Percentiles rank a stretch among this genome's conserved stretches.
Evolutionary conservation across 108 stramenopile species (phyloP).

Genomic region (Cyclotella choctawhatcheeana): DNA sequence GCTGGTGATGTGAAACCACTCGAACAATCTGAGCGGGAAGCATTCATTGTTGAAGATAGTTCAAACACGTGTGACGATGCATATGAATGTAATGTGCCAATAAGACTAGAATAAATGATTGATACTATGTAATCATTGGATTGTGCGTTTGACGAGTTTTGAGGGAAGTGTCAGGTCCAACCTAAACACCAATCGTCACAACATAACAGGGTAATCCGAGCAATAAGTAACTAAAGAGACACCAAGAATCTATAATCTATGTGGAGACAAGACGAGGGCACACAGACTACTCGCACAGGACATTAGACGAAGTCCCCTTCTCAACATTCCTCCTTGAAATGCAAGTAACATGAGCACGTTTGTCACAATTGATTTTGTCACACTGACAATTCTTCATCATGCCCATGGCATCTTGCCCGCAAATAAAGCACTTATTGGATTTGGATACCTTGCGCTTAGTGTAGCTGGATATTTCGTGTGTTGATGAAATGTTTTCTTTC

Average conservation of each 20-base stretch:
- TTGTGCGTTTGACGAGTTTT: neutral
- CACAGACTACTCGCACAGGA: slow-evolving; percentile 14
- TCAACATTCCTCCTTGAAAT: slow-evolving; percentile 19
- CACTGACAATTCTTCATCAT: slow-evolving; percentile 63
- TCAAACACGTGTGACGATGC: no score
- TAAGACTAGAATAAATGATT: no score
- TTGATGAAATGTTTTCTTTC: neutral
- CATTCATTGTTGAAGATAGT: no score
- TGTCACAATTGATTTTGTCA: slow-evolving; percentile 45
- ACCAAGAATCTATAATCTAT: no score
- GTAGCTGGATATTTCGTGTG: slow-evolving; percentile 3
- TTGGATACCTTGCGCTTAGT: slow-evolving; percentile 10
- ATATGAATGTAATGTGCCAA: no score
- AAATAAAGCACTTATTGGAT: slow-evolving; percentile 46
- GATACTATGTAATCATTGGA: no score
- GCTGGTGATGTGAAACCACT: slow-evolving; percentile 28
- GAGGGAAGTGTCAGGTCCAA: neutral
- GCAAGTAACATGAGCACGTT: slow-evolving; percentile 54
- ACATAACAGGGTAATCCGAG: no score
- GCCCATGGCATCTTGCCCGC: slow-evolving; percentile 41
- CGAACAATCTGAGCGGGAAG: slow-evolving; percentile 9
- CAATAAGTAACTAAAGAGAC: no score
- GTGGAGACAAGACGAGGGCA: no score
- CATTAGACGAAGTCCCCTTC: slow-evolving; percentile 19
- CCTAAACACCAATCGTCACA: no score